Base-by-base conservation (phyloP, 2,329 filamentous ascomycete species). In the Coniochaeta sp. region DNA sequence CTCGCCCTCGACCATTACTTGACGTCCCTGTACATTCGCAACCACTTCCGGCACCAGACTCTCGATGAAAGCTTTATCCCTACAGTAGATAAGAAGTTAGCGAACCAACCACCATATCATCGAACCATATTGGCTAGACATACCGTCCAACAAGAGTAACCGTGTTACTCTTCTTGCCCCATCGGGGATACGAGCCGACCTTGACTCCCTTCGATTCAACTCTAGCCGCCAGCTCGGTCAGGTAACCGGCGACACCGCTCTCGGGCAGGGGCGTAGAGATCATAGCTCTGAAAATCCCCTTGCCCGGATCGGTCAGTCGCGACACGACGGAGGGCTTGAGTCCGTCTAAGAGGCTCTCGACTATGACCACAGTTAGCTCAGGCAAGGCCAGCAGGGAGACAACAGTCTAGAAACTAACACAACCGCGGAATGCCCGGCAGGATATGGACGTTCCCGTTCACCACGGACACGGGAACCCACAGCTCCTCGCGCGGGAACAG, bases 391-490 rank as follows among this genome's bases (percentile, higher is more conserved):
- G 13, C 24, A 45, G 10, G 30, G 14, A 14, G 2, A 10, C 2
- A 42, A 8, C n/a, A 42, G 12, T 6, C 8, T 2, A 24, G 18
- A 20, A 5, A 51, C 78, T 64, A 65, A 79, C 82, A 99, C 1
- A 97, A 73, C 50, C 83, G 77, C 1, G 94, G 94, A 14, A 97
- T 87, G 1, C 94, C 94, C 0, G 94, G 94, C 2, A 97, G 75
- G 55, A 97, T 94, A 67, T 97, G 89, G 4, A 97, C 73, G 63
- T 99, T 99, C 49, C 89, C 89, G 63, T 96, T 96, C 14, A 96
- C 89, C 4, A 95, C 85, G 16, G 82, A 79, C 48, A 97, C 80
- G 0, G 94, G 94, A 33, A 97, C 91, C 94, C 94, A 97, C 20
- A 95, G 73, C 50, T 91, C 84, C 2, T 95, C 86, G 9, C 78